These are phyloP conservation scores for Backusella liffmaniae DNA, from an alignment of 192 early-diverging fungal species.

Conservation along the genomic window DNA sequence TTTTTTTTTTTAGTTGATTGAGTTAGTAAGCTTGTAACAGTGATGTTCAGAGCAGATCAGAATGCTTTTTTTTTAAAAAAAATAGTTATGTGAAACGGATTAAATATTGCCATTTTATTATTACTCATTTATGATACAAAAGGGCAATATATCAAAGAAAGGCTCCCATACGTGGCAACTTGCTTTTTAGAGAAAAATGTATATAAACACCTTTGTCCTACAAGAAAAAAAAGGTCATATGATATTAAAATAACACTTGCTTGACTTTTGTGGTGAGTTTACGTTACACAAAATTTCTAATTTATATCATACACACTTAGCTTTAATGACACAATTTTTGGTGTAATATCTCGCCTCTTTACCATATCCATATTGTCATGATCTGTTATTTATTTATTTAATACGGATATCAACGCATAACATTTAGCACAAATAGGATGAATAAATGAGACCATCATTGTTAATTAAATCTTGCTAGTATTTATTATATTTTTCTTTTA, in stretches of 20 bases:
- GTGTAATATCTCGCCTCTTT: not conserved
- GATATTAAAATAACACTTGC: not conserved
- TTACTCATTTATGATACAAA: not conserved
- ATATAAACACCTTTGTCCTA: not conserved
- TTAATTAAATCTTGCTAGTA: not conserved
- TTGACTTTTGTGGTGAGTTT: not conserved
- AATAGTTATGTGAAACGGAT: not conserved
- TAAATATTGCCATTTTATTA: not conserved
- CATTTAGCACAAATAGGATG: not conserved
- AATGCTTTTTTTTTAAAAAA: not conserved
- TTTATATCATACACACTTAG: not conserved
- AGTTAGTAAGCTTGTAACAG: not conserved
- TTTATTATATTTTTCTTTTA: not conserved
- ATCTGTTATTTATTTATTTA: not conserved
- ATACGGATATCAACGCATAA: not conserved
- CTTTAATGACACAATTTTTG: not conserved
- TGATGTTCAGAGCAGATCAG: not conserved
- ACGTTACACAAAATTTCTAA: not conserved
- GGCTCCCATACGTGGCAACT: not conserved
- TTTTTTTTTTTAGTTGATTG: not conserved
- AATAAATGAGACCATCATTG: not conserved
- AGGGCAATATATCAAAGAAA: not conserved
- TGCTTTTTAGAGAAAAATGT: not conserved
- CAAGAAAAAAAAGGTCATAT: conserved; percentile 3
- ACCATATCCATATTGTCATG: not conserved